Evolutionary conservation across 768 basidiomycete species (phyloP).

Genomic region (Gloeophyllum trabeum): DNA sequence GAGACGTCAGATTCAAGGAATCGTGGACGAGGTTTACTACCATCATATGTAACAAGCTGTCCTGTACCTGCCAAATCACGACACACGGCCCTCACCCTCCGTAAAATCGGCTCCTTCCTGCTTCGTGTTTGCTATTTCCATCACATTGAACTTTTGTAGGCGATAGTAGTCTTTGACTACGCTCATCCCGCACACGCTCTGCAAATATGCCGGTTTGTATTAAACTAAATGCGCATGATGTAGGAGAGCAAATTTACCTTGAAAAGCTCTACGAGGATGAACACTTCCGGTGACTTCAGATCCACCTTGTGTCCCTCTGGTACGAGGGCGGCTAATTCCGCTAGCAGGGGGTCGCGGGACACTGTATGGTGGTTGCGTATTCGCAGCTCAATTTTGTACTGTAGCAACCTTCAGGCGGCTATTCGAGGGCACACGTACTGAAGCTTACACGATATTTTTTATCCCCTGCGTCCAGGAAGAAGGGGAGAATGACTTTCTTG

Average conservation of each 20-base stretch:
- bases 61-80: too few relatives aligned
- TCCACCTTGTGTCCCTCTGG: slow-evolving; percentile 60
- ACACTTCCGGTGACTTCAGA: slow-evolving; percentile 55
- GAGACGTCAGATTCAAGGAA: too few relatives aligned
- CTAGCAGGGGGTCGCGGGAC: slow-evolving; percentile 44
- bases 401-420: not conserved
- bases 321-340: slow-evolving; percentile 60
- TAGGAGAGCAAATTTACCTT: slow-evolving; percentile 38
- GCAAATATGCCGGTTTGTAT: too few relatives aligned
- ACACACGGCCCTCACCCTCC: slow-evolving; percentile 20
- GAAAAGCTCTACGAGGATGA: slow-evolving; percentile 74
- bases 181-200: slow-evolving; percentile 66
- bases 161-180: slow-evolving; percentile 64
- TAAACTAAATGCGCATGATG: not conserved
- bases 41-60: too few relatives aligned
- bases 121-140: slow-evolving; percentile 51
- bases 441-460: slow-evolving; percentile 35
- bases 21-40: too few relatives aligned
- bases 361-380: slow-evolving; percentile 70
- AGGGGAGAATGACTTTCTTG: slow-evolving; percentile 36
- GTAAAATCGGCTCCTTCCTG: slow-evolving; percentile 24
- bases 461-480: slow-evolving; percentile 34
- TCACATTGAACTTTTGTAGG: slow-evolving; percentile 69
- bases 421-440: not conserved
- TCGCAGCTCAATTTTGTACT: slow-evolving; percentile 80